Percentiles rank a stretch among this genome's conserved stretches.
Evolutionary conservation across 768 basidiomycete species (phyloP).

Genomic region (Trametes meyenii): DNA sequence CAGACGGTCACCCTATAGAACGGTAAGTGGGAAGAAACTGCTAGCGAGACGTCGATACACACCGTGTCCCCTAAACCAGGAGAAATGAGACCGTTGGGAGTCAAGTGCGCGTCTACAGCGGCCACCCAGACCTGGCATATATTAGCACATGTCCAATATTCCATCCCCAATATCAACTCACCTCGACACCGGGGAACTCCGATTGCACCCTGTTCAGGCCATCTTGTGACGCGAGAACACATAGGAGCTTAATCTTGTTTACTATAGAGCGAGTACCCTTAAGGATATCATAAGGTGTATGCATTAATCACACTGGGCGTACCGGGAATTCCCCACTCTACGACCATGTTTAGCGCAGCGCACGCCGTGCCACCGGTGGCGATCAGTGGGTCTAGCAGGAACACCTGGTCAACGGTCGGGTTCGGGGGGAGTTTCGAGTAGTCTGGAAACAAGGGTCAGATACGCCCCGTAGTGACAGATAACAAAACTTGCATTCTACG

Average conservation of each 20-base stretch:
- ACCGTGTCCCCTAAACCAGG: conserved; percentile 93
- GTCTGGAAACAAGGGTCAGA: conserved; percentile 48
- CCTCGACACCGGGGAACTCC: conserved; percentile 82
- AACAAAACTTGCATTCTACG: conserved; percentile 72
- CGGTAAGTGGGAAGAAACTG: neutral
- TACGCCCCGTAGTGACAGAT: neutral
- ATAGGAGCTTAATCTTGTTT: conserved; percentile 77
- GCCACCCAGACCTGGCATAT: conserved; percentile 80
- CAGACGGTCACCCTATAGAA: conserved; percentile 74
- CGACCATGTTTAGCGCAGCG: conserved; percentile 85
- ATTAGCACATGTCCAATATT: conserved; percentile 12
- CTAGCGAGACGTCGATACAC: conserved; percentile 35
- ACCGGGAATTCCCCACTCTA: conserved; percentile 82
- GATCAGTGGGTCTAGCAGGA: conserved; percentile 88
- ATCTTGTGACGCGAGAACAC: conserved; percentile 74
- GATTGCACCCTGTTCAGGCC: conserved; percentile 69
- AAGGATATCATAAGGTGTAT: neutral
- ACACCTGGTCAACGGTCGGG: conserved; percentile 81
- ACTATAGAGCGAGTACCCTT: conserved; percentile 39
- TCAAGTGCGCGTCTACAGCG: conserved; percentile 75
- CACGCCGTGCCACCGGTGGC: conserved; percentile 93
- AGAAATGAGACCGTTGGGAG: conserved; percentile 74
- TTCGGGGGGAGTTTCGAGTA: conserved; percentile 85
- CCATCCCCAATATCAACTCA: conserved; percentile 32
- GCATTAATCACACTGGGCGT: conserved; percentile 29